Evolutionary conservation across 2,329 filamentous ascomycete genomes (phyloP).

Genomic region (Fusarium beomiforme): DNA sequence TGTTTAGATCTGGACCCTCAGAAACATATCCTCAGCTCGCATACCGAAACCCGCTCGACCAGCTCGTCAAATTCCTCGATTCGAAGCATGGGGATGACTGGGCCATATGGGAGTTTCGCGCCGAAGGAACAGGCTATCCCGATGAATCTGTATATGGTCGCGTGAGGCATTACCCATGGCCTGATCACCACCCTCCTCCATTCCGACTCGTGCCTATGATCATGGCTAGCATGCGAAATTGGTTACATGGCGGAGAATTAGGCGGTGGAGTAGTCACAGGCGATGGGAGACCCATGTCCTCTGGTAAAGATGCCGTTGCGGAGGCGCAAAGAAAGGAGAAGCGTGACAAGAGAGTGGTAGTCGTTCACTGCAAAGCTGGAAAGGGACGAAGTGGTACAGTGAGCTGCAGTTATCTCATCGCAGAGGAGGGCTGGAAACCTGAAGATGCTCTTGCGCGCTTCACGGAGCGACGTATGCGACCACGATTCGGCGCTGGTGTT

Average conservation of each 20-base stretch:
- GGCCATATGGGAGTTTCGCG: constrained; percentile 98
- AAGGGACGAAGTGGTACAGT: constrained; percentile 93
- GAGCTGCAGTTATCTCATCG: constrained; percentile 88
- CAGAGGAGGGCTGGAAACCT: constrained; percentile 74
- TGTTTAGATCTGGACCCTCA: constrained; percentile 83
- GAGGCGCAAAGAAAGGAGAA: constrained; percentile 48
- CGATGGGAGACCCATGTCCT: constrained; percentile 27
- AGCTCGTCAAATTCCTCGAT: constrained; percentile 89
- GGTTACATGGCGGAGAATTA: constrained; percentile 69
- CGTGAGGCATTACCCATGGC: constrained; percentile 93
- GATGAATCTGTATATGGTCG: constrained; percentile 87
- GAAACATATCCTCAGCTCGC: constrained; percentile 89
- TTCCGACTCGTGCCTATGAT: constrained; percentile 90
- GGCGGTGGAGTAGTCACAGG: constrained; percentile 35
- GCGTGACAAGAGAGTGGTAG: constrained; percentile 71
- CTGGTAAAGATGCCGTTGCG: constrained; percentile 22
- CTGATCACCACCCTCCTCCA: constrained; percentile 95
- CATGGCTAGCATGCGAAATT: constrained; percentile 91
- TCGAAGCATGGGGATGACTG: constrained; percentile 83
- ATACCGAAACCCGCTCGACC: constrained; percentile 92
- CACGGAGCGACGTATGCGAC: constrained; percentile 88
- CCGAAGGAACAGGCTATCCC: constrained; percentile 94
- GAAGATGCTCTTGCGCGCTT: constrained; percentile 65
- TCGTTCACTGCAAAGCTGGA: constrained; percentile 97
- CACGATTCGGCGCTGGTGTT: constrained; percentile 87